These are phyloP conservation scores for Malus hybrid DNA, from an alignment of 331 rosid genomes.

Conservation along the genomic window DNA sequence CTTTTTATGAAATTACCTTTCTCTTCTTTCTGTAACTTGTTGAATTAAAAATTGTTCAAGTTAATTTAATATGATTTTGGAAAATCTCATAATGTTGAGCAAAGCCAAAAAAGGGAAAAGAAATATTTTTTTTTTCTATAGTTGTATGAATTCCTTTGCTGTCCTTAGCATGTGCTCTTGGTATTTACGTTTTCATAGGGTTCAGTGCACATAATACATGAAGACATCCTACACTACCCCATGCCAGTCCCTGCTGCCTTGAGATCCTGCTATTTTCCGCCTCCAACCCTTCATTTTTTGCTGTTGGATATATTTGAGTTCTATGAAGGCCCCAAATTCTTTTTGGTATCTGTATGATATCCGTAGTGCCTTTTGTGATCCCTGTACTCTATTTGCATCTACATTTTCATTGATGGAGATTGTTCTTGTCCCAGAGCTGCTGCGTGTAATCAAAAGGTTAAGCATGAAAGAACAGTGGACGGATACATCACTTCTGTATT, in stretches of 20 bases:
- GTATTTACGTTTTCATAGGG: neutral
- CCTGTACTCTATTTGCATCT: neutral
- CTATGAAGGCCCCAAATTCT: neutral
- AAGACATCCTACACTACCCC: neutral
- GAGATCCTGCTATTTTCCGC: neutral
- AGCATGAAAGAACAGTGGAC: constrained; percentile 79
- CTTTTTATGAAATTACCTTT: neutral
- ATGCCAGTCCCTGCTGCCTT: neutral
- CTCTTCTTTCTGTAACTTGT: neutral
- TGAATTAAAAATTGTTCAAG: neutral
- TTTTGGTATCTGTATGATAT: neutral
- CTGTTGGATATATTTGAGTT: neutral
- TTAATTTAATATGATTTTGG: neutral
- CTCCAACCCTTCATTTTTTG: neutral
- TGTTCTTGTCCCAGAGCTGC: constrained; percentile 60
- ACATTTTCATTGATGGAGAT: constrained; percentile 20
- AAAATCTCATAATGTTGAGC: neutral
- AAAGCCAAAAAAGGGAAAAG: neutral
- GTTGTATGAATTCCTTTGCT: neutral
- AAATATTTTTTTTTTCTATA: neutral
- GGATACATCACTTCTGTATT: constrained; percentile 63
- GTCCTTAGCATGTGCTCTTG: neutral
- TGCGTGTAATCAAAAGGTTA: constrained; percentile 80
- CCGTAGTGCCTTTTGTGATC: neutral
- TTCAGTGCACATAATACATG: neutral